Base-by-base conservation (phyloP, 2,329 filamentous ascomycete species). In the Fusarium torulosum region DNA sequence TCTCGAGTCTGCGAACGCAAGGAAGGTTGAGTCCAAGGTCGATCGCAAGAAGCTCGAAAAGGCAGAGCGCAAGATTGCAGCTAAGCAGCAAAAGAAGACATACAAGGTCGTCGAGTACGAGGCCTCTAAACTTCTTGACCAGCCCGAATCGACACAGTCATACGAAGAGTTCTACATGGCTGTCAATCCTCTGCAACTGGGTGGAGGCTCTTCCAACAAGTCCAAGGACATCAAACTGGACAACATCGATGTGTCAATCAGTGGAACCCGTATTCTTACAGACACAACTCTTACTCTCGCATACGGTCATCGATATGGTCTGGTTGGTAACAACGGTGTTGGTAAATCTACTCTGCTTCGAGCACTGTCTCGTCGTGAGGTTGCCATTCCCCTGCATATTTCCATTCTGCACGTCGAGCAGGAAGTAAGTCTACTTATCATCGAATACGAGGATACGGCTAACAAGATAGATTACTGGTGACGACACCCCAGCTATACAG, bases 91-190 rank as follows among this genome's bases (percentile, higher is more conserved):
- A 82, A 97, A 97, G 85, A 99, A 99, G 84, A 88, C 90, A 35
- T 97, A 96, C 90, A 98, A 98, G 86, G 97, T 91, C 56, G 96
- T 99, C 72, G 93, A 97, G 80, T 99, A 99, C 79, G 96, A 99
- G 82, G 92, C 96, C 1, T 98, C 96, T 14, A 90, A 90, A 71
- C 84, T 99, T 70, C 88, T 99, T 70, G 91, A 96, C 76, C 88
- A 93, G 79, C 86, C 93, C 6, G 91, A 95, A 74, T 88, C 90
- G 74, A 84, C 94, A 14, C 91, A 97, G 84, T 96, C 93, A 40
- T 99, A 99, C 78, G 96, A 99, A 81, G 96, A 99, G 78, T 98
- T 99, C 82, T 99, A 97, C 87, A 98, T 99, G 96, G 91, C 93
- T 53, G 96, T 99, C 83, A 99, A 99, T 79, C 96, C 96, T 63